A percentile compares a stretch with the other conserved stretches of the same genome.
These are phyloP conservation scores for Chalara sp. DNA, from an alignment of 2,329 filamentous ascomycete genomes.

Conservation along the genomic window DNA sequence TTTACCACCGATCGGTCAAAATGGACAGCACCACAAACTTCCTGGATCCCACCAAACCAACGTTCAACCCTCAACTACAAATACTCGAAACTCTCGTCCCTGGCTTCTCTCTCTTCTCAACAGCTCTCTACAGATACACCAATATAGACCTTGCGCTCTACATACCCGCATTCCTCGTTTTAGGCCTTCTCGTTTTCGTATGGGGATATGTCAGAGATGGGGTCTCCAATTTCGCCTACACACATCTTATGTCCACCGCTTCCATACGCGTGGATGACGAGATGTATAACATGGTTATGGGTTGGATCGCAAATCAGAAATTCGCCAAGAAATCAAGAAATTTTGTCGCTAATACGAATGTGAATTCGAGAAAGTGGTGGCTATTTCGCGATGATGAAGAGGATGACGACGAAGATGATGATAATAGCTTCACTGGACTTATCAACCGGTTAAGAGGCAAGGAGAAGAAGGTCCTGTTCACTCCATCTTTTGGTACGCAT, in stretches of 20 bases:
- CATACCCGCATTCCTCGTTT: constrained; percentile 47
- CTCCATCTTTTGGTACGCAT: constrained; percentile 59
- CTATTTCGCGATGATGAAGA: constrained; percentile 36
- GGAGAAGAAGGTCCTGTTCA: constrained; percentile 44
- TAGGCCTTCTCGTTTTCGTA: constrained; percentile 41
- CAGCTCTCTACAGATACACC: constrained; percentile 46
- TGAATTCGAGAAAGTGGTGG: constrained; percentile 46
- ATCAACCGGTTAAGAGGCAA: constrained; percentile 25
- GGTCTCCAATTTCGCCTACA: constrained; percentile 40
- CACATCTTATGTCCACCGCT: constrained; percentile 57
- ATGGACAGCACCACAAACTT: too few species aligned
- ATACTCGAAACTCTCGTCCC: constrained; percentile 58
- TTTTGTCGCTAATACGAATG: constrained; percentile 58
- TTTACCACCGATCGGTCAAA: too few species aligned
- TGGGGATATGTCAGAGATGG: constrained; percentile 47
- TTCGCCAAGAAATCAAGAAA: constrained; percentile 53
- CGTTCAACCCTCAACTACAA: constrained; percentile 26
- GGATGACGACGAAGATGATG: constrained; percentile 38
- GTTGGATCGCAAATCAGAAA: constrained; percentile 57
- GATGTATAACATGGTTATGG: constrained; percentile 66
- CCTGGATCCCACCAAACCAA: too few species aligned
- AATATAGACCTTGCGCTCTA: constrained; percentile 57
- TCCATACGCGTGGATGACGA: constrained; percentile 65
- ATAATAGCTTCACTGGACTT: constrained; percentile 16
- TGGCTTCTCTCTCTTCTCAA: constrained; percentile 53